These are phyloP conservation scores for Rauvolfia tetraphylla DNA, from an alignment of 257 asterid genomes.

Conservation along the genomic window DNA sequence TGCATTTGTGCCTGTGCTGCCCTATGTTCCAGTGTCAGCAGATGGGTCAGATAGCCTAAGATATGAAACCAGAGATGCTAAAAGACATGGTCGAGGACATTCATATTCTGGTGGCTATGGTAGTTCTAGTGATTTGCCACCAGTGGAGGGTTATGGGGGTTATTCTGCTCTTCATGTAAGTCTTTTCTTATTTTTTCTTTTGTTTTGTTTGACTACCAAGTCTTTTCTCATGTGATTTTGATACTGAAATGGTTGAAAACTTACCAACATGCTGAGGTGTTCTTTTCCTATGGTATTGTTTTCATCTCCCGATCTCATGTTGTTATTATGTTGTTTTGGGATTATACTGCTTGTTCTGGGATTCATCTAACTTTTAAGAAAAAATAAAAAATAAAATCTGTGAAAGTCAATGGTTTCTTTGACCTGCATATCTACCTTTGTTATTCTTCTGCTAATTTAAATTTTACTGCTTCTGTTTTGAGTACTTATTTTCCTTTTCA, in stretches of 20 bases:
- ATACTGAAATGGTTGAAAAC: not conserved
- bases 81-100: slow-evolving; percentile 67
- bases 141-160: slow-evolving; percentile 58
- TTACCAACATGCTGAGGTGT: not conserved
- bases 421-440: not conserved
- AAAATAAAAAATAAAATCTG: too few species aligned
- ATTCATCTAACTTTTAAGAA: not conserved
- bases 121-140: slow-evolving; percentile 51
- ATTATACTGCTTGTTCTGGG: not conserved
- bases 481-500: slow-evolving; percentile 10
- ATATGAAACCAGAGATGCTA: slow-evolving; percentile 68
- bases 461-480: not conserved
- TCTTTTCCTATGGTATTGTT: not conserved
- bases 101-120: slow-evolving; percentile 73
- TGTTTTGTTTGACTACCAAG: not conserved
- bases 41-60: slow-evolving; percentile 58
- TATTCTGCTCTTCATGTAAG: slow-evolving; percentile 65
- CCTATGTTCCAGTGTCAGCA: slow-evolving; percentile 70
- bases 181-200: not conserved
- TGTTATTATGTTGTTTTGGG: not conserved
- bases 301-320: not conserved
- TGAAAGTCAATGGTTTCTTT: too few species aligned
- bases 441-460: slow-evolving; percentile 7
- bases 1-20: slow-evolving; percentile 71
- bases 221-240: not conserved